Evolutionary conservation across 768 basidiomycete genomes (phyloP).

Genomic region (Lactifluus echinatus): DNA sequence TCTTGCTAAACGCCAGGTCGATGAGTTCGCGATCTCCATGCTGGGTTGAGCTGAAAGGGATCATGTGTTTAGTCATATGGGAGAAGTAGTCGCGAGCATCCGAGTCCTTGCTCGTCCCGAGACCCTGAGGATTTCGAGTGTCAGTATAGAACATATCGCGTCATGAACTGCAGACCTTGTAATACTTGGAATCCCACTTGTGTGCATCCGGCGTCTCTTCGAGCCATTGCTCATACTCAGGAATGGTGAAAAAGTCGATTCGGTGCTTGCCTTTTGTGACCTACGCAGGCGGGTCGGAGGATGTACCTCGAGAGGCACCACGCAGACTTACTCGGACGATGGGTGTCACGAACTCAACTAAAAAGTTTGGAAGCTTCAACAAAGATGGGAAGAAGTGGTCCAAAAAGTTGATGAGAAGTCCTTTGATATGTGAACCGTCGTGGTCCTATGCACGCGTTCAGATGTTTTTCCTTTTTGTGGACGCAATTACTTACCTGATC

Average conservation of each 20-base stretch:
- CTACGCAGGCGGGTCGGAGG: slow-evolving; percentile 28
- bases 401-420: slow-evolving; percentile 95
- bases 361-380: slow-evolving; percentile 80
- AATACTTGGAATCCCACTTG: slow-evolving; percentile 93
- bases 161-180: slow-evolving; percentile 58
- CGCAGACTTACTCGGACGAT: slow-evolving; percentile 73
- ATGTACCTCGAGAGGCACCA: background rate
- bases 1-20: slow-evolving; percentile 98
- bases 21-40: slow-evolving; percentile 83
- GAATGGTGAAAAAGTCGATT: slow-evolving; percentile 92
- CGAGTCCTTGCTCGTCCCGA: slow-evolving; percentile 84
- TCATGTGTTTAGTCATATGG: slow-evolving; percentile 88
- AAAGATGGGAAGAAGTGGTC: slow-evolving; percentile 96
- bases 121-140: slow-evolving; percentile 50
- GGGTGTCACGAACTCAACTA: slow-evolving; percentile 97
- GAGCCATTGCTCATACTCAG: slow-evolving; percentile 91
- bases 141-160: slow-evolving; percentile 3
- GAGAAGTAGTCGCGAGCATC: slow-evolving; percentile 93
- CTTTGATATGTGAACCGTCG: slow-evolving; percentile 99
- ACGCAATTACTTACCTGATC: slow-evolving; percentile 65
- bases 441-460: slow-evolving; percentile 60
- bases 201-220: slow-evolving; percentile 65
- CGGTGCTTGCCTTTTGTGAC: slow-evolving; percentile 71
- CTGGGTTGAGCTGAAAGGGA: slow-evolving; percentile 77
- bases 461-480: background rate